phyloP scores from a whole-genome alignment of 441 rosid species.

The Gossypium schwendimanii region DNA sequence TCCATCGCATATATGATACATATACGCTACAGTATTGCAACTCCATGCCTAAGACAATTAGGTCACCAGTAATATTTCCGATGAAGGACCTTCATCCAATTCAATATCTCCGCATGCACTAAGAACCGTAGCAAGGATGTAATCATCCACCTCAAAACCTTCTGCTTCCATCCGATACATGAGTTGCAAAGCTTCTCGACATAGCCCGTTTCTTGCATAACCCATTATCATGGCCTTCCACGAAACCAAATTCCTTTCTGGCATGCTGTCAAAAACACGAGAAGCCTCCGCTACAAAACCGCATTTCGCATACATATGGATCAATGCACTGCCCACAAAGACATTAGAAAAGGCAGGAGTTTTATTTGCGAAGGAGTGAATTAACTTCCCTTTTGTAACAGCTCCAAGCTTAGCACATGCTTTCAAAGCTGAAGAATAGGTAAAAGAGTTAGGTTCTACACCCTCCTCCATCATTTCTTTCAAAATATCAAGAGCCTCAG shows the following conservation, averaged over 20 bases:
- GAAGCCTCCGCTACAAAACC: conserved; percentile 64
- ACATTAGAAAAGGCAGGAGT: conserved; percentile 51
- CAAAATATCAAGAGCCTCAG: conserved; percentile 64
- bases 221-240: conserved; percentile 80
- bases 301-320: conserved; percentile 78
- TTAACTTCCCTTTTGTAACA: conserved; percentile 48
- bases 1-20: background rate
- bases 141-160: conserved; percentile 67
- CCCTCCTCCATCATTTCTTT: conserved; percentile 82
- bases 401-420: conserved; percentile 75
- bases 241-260: conserved; percentile 56
- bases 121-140: conserved; percentile 45
- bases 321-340: conserved; percentile 67
- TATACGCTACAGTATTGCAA: background rate
- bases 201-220: conserved; percentile 62
- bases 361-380: conserved; percentile 71
- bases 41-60: conserved; percentile 1
- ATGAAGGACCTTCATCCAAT: conserved; percentile 30
- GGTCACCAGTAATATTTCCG: conserved; percentile 23
- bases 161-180: conserved; percentile 70
- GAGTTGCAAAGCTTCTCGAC: conserved; percentile 72
- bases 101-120: conserved; percentile 59
- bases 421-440: conserved; percentile 66
- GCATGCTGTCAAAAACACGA: conserved; percentile 66
- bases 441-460: conserved; percentile 69